Evolutionary conservation across 768 basidiomycete genomes (phyloP).

Genomic region (Mycena galopus): DNA sequence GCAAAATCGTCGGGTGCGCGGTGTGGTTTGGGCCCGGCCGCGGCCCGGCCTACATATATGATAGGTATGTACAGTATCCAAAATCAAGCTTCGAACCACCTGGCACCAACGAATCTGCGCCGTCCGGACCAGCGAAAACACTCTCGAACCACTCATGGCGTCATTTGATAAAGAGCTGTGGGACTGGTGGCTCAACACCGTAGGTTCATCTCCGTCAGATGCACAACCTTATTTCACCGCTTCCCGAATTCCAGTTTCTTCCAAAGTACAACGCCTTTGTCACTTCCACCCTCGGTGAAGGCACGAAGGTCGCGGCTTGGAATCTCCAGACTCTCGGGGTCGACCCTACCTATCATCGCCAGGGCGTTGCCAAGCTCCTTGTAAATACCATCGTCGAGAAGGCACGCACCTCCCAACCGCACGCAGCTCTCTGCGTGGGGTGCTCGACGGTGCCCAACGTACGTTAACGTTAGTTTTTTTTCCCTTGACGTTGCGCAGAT

Average conservation of each 20-base stretch:
- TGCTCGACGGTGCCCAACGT: conserved; percentile 2
- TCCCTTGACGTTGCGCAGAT: not conserved
- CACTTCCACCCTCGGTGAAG: conserved; percentile 9
- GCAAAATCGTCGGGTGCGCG: conserved; percentile 18
- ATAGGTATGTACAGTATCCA: conserved; percentile 17
- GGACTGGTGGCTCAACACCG: conserved; percentile 20
- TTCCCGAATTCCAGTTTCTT: not conserved
- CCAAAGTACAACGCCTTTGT: conserved; percentile 17
- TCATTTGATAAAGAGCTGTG: conserved; percentile 11
- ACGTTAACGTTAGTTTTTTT: not conserved
- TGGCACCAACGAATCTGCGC: not conserved
- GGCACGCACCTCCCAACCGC: not conserved
- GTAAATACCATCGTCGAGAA: conserved; percentile 4
- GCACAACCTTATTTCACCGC: not conserved
- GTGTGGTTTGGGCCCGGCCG: conserved; percentile 32
- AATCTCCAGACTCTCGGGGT: conserved; percentile 22
- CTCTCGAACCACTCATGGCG: not conserved
- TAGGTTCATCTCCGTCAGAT: not conserved
- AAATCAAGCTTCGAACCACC: not conserved
- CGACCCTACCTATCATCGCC: conserved; percentile 20
- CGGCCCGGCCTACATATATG: conserved; percentile 27
- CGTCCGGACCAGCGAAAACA: conserved; percentile 17
- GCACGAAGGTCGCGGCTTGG: conserved; percentile 20
- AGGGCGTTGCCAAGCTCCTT: conserved; percentile 4
- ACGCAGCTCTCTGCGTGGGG: conserved; percentile 5